A percentile compares a stretch with the other conserved stretches of the same genome.
phyloP scores from a whole-genome alignment of 176 grass and related monocot genomes.

The Themeda triandra region DNA sequence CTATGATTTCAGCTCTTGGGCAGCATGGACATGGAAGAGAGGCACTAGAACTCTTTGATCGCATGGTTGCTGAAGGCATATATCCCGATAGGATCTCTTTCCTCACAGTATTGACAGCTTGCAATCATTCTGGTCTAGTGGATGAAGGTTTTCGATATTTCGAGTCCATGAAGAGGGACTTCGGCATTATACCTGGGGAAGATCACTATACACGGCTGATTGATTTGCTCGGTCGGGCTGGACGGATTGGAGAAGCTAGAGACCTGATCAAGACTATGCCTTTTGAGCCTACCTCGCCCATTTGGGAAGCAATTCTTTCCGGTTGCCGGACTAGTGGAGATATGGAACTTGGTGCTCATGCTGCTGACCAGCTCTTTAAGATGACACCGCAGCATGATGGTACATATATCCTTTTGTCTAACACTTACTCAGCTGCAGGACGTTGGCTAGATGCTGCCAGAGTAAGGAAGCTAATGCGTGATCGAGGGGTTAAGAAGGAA shows the following conservation, averaged over 20 bases:
- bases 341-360: constrained; percentile 59
- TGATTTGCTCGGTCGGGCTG: constrained; percentile 73
- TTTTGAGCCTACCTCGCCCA: constrained; percentile 55
- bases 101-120: constrained; percentile 74
- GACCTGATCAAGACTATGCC: constrained; percentile 77
- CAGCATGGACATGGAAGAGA: constrained; percentile 77
- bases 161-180: constrained; percentile 76
- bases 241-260: constrained; percentile 64
- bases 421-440: constrained; percentile 84
- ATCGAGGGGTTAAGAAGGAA: constrained; percentile 93
- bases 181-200: constrained; percentile 70
- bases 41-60: constrained; percentile 70
- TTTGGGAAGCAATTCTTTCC: constrained; percentile 80
- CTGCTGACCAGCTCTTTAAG: constrained; percentile 69
- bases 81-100: constrained; percentile 74
- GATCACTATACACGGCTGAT: constrained; percentile 82
- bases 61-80: constrained; percentile 57
- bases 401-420: constrained; percentile 82
- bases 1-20: constrained; percentile 81
- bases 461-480: constrained; percentile 93
- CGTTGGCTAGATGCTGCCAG: constrained; percentile 69
- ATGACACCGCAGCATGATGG: constrained; percentile 75
- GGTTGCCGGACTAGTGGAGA: constrained; percentile 63
- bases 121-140: constrained; percentile 78
- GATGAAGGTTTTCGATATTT: constrained; percentile 80